Evolutionary conservation across 2,329 filamentous ascomycete species (phyloP), one percentile per base, ranked within the genome.

Genomic region (Colletotrichum caudatum): DNA sequence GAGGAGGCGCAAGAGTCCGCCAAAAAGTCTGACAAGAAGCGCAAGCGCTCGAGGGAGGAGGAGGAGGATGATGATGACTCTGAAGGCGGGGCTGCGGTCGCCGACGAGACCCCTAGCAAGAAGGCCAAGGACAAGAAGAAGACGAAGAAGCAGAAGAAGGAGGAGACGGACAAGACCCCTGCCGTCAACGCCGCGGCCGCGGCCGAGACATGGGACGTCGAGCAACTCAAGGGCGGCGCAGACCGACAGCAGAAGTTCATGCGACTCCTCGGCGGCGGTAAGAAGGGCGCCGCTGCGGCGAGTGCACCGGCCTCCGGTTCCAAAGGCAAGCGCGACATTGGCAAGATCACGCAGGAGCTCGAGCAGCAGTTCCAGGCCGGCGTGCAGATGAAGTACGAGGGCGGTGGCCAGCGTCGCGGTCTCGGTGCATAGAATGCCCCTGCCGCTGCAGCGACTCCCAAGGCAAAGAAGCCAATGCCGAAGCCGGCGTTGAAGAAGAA

Each of bases 331-430:
- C 75, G 78, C 9, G 77, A 79, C 73, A 74, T 75, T 29, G 56
- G 59, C 68, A 81, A 82, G 74, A 83, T 85, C 39, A 84, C 88
- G 73, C 81, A 82, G 37, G 87, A 89, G 56, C 83, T 90, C 29
- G 86, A 89, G 78, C 83, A 83, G 71, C 88, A 90, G 75, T 90
- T 87, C 72, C 84, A 89, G 72, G 80, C 80, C 12, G 88, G 88
- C 37, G 88, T 90, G 79, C 84, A 83, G 75, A 84, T 86, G 81
- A 90, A 90, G 80, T 82, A 84, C 39, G 87, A 88, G 56, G 81
- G 80, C 26, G 83, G 83, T 35, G 82, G 83, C 46, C 84, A 85
- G 76, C 83, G 83, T 70, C 84, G 82, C 58, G 88, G 88, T 2
- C 82, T 90, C 14, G 88, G 88, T 26, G 87, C 86, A 37, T 87